phyloP scores from a whole-genome alignment of 306 rosid genomes.

The Prunus kanzakura region DNA sequence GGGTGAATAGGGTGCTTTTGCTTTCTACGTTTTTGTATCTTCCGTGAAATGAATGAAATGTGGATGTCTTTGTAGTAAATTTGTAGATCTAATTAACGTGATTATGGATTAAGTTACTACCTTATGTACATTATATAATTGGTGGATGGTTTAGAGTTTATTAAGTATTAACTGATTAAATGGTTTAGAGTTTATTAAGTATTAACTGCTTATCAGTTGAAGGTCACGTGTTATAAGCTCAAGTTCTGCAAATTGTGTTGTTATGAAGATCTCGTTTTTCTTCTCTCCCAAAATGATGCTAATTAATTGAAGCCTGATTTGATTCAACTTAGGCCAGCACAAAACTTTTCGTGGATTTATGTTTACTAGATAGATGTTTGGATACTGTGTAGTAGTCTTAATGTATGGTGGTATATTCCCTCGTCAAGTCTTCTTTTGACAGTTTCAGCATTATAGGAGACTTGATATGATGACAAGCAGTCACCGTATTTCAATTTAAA shows the following conservation, averaged over 20 bases:
- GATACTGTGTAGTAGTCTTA: background rate
- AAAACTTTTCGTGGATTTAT: background rate
- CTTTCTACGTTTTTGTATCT: background rate
- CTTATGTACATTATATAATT: background rate
- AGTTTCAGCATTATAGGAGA: background rate
- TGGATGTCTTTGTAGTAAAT: background rate
- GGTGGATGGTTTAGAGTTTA: no score
- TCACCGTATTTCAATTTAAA: background rate
- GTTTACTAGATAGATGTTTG: background rate
- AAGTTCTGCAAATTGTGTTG: background rate
- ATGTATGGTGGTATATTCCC: background rate
- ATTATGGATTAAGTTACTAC: background rate
- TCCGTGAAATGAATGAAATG: background rate
- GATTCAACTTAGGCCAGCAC: background rate
- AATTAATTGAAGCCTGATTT: background rate
- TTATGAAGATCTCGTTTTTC: background rate
- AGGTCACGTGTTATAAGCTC: background rate
- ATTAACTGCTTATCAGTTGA: no score
- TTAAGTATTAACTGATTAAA: background rate
- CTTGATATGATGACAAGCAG: background rate
- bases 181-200: background rate
- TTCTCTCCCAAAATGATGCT: background rate
- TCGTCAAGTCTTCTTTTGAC: background rate
- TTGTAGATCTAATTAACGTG: background rate
- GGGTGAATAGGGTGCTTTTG: background rate